Evolutionary conservation across 139 green algal species (phyloP).

Genomic region (Tetradesmus lagerheimii): DNA sequence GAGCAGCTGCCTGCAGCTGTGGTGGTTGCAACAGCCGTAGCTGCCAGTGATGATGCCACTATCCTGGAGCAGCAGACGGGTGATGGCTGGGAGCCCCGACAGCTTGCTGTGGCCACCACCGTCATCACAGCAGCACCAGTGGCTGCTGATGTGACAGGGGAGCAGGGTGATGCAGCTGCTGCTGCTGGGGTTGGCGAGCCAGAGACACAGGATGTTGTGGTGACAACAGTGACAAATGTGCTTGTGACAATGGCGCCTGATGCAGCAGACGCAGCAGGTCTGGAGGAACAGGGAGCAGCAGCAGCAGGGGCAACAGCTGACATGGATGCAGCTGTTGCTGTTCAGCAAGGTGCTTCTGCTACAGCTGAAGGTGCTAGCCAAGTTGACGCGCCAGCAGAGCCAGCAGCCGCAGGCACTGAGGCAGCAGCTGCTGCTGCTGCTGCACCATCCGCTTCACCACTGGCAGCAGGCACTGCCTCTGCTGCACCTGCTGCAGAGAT

Average conservation of each 20-base stretch:
- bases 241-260: neutral
- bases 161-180: neutral
- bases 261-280: neutral
- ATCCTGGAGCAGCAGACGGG: neutral
- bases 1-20: neutral
- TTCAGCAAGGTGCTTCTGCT: neutral
- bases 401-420: neutral
- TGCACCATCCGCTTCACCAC: neutral
- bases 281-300: neutral
- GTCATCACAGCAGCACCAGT: neutral
- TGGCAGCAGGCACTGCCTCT: neutral
- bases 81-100: constrained; percentile 15
- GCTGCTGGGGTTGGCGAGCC: neutral
- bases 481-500: neutral
- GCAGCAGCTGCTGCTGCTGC: neutral
- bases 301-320: neutral
- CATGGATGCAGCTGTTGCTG: neutral
- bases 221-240: neutral
- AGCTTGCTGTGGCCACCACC: neutral
- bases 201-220: neutral
- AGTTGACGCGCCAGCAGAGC: neutral
- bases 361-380: neutral
- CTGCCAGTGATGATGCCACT: neutral
- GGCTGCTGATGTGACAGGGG: neutral
- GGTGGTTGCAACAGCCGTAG: neutral